phyloP scores from a whole-genome alignment of 768 basidiomycete genomes.

The Xanthoconium purpureum region DNA sequence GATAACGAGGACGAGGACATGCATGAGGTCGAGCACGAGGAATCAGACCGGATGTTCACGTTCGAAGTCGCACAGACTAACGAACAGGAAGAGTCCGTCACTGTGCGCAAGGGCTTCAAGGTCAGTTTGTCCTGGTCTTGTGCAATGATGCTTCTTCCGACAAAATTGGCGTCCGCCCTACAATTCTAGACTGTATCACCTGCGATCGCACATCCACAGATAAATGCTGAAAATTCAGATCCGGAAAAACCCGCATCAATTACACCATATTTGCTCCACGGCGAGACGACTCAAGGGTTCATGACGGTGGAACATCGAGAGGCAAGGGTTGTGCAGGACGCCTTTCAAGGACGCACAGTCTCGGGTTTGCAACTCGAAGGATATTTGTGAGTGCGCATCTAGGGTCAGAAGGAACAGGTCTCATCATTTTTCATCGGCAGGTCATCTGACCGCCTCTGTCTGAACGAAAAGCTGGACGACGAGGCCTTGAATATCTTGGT shows the following conservation, averaged over 20 bases:
- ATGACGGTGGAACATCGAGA: constrained; percentile 32
- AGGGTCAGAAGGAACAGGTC: not conserved
- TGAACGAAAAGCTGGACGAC: constrained; percentile 25
- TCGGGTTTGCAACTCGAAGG: constrained; percentile 11
- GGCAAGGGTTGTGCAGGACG: not conserved
- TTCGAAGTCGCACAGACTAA: constrained; percentile 54
- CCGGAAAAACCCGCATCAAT: constrained; percentile 5
- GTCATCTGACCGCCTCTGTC: constrained; percentile 17
- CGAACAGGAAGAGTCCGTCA: constrained; percentile 53
- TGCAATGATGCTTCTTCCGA: not conserved
- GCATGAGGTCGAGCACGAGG: constrained; percentile 37
- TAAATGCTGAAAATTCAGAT: constrained; percentile 2
- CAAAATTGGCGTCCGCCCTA: not conserved
- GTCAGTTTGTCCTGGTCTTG: constrained; percentile 26
- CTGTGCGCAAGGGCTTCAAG: constrained; percentile 42
- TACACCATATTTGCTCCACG: constrained; percentile 33
- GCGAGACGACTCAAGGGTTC: constrained; percentile 43
- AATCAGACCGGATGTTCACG: constrained; percentile 46
- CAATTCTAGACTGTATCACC: constrained; percentile 10
- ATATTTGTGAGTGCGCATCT: constrained; percentile 17
- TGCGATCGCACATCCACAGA: constrained; percentile 9
- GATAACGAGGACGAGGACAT: constrained; percentile 26
- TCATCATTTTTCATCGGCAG: constrained; percentile 7
- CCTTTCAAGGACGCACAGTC: not conserved
- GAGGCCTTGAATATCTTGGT: constrained; percentile 28